phyloP scores from a whole-genome alignment of 495 filamentous ascomycete species.

The Talaromyces stipitatus region DNA sequence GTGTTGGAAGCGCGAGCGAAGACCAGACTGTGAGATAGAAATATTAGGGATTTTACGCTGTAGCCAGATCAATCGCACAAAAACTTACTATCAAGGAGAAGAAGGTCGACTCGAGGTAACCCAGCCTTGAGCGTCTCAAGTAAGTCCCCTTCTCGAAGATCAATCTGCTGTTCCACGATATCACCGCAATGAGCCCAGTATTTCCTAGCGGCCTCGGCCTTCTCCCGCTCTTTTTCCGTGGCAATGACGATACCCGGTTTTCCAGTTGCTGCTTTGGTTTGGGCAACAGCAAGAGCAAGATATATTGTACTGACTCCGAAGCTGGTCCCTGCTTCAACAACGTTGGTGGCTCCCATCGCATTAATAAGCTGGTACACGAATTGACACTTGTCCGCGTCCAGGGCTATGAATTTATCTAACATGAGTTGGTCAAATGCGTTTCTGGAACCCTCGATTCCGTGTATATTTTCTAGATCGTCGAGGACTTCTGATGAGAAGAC shows the following conservation, averaged over 20 bases:
- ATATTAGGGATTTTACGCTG: background rate
- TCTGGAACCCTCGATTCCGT: constrained; percentile 7
- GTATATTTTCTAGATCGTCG: constrained; percentile 12
- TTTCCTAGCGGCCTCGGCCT: constrained; percentile 35
- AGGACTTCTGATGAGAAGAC: constrained; percentile 13
- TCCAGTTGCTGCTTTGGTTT: constrained; percentile 13
- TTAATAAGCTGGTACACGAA: constrained; percentile 43
- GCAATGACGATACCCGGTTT: constrained; percentile 41
- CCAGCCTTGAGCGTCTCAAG: constrained; percentile 39
- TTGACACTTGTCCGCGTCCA: constrained; percentile 48
- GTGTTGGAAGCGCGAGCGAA: constrained; percentile 39
- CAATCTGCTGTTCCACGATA: constrained; percentile 35
- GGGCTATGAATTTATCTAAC: constrained; percentile 47
- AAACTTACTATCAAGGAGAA: constrained; percentile 49
- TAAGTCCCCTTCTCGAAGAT: constrained; percentile 49
- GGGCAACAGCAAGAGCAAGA: constrained; percentile 44
- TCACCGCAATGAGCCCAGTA: constrained; percentile 42
- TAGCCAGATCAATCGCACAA: background rate
- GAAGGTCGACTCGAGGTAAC: constrained; percentile 41
- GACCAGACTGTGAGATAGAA: constrained; percentile 41
- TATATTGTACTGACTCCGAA: constrained; percentile 56
- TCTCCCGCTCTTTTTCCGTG: constrained; percentile 47
- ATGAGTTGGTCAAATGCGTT: constrained; percentile 26
- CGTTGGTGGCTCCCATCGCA: constrained; percentile 35
- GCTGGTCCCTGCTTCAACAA: constrained; percentile 51